Evolutionary conservation across 129 eudicot genomes (phyloP).

Genomic region (Smallanthus sonchifolius): DNA sequence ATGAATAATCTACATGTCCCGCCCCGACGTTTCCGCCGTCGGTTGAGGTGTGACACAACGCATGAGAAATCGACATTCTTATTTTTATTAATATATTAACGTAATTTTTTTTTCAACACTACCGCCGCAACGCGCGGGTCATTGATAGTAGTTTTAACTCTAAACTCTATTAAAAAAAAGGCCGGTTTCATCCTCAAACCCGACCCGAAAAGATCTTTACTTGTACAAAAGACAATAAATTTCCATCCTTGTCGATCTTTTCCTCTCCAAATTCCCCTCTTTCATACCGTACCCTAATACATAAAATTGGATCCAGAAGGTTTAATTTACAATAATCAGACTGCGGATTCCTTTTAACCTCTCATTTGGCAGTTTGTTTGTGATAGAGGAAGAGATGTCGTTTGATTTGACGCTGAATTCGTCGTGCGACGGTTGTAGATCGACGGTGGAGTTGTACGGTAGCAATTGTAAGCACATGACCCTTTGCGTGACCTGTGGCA

Average conservation of each 20-base stretch:
- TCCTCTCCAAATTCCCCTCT: not conserved
- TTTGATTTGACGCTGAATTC: slow-evolving; percentile 71
- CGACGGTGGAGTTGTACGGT: slow-evolving; percentile 72
- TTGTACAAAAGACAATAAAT: not conserved
- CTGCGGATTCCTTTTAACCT: too few relatives aligned
- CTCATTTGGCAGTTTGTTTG: not conserved
- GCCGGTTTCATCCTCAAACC: not conserved
- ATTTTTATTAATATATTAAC: too few relatives aligned
- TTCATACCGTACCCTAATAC: not conserved
- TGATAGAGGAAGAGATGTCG: slow-evolving; percentile 37
- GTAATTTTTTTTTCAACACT: too few relatives aligned
- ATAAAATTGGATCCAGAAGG: not conserved
- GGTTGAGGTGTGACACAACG: too few relatives aligned
- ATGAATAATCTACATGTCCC: too few relatives aligned
- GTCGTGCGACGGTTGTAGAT: slow-evolving; percentile 68
- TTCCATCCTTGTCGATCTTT: not conserved
- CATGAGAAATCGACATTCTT: too few relatives aligned
- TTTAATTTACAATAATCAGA: not conserved
- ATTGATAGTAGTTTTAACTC: too few relatives aligned
- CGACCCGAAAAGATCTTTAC: not conserved
- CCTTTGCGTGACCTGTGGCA: slow-evolving; percentile 77
- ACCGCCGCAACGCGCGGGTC: too few relatives aligned
- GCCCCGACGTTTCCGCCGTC: too few relatives aligned
- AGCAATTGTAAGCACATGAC: slow-evolving; percentile 98
- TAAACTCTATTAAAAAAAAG: too few relatives aligned